phyloP scores from a whole-genome alignment of 2,329 filamentous ascomycete species.

The Talaromyces amestolkiae region DNA sequence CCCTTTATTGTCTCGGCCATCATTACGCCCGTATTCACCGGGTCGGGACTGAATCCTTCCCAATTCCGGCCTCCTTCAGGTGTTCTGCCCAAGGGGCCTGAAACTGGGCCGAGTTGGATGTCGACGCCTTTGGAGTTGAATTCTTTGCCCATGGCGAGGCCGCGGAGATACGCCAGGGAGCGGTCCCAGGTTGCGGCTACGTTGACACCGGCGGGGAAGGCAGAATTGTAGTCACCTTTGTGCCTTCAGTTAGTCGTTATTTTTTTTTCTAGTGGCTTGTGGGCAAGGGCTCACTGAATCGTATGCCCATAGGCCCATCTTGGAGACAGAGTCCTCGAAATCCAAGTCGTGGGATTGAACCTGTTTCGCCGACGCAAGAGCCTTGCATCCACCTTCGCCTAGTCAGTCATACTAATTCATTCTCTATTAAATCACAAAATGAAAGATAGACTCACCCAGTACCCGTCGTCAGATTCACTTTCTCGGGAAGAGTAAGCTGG shows the following conservation, averaged over 20 bases:
- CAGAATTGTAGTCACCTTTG: conserved; percentile 71
- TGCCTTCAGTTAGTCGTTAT: neutral
- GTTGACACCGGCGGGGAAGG: conserved; percentile 75
- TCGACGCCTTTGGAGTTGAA: conserved; percentile 72
- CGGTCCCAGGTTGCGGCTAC: conserved; percentile 79
- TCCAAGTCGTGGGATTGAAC: conserved; percentile 53
- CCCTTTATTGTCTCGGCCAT: conserved; percentile 72
- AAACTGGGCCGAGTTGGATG: conserved; percentile 72
- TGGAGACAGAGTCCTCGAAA: conserved; percentile 76
- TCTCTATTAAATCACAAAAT: too few species aligned
- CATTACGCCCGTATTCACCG: conserved; percentile 69
- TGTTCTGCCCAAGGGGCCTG: conserved; percentile 67
- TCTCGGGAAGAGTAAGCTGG: conserved; percentile 78
- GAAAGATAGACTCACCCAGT: conserved; percentile 61
- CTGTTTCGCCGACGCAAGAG: conserved; percentile 71
- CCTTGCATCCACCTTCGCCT: conserved; percentile 62
- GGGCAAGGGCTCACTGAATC: conserved; percentile 51
- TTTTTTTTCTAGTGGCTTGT: neutral
- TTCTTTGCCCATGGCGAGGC: conserved; percentile 71
- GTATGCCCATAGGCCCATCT: conserved; percentile 77
- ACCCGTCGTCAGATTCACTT: conserved; percentile 93
- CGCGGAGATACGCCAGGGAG: conserved; percentile 65
- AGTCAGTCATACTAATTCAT: neutral
- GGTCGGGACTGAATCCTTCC: conserved; percentile 68
- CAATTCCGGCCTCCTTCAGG: conserved; percentile 69